Percentiles rank a stretch among this genome's conserved stretches.
These are phyloP conservation scores for Candida dajiaensis DNA, from an alignment of 805 yeast genomes.

Conservation along the genomic window DNA sequence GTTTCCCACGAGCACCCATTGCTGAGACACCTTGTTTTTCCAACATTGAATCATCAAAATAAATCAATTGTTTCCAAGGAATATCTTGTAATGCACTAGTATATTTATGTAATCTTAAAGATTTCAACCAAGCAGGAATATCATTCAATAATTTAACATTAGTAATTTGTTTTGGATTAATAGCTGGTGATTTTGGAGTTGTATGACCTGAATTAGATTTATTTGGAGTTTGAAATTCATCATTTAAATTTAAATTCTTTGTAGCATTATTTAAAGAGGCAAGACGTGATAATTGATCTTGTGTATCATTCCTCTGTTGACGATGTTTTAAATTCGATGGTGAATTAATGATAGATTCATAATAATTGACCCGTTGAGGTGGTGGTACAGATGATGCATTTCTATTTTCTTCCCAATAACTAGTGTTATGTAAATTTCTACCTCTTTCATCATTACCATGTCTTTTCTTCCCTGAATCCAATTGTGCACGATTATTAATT, in stretches of 20 bases:
- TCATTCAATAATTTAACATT: constrained; percentile 56
- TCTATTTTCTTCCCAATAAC: constrained; percentile 6
- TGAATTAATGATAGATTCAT: constrained; percentile 11
- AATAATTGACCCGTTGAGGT: constrained; percentile 20
- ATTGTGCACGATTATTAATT: constrained; percentile 45
- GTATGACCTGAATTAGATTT: background rate
- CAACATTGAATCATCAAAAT: constrained; percentile 60
- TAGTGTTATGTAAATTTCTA: constrained; percentile 5
- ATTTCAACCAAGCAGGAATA: constrained; percentile 89
- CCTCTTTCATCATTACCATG: constrained; percentile 13
- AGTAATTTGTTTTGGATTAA: constrained; percentile 46
- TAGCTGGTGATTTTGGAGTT: constrained; percentile 35
- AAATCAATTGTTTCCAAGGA: constrained; percentile 75
- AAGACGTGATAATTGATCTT: constrained; percentile 14
- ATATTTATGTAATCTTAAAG: constrained; percentile 87
- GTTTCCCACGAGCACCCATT: constrained; percentile 90
- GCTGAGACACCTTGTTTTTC: constrained; percentile 85
- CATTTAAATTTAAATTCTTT: constrained; percentile 11
- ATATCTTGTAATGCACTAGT: constrained; percentile 74
- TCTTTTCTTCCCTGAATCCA: constrained; percentile 32
- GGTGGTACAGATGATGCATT: constrained; percentile 22
- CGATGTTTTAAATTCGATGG: constrained; percentile 3
- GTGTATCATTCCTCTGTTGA: constrained; percentile 2
- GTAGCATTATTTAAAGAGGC: constrained; percentile 19
- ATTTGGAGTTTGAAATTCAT: constrained; percentile 9